These are phyloP conservation scores for Plasmopara viticola DNA, from an alignment of 352 stramenopile species.

Conservation along the genomic window DNA sequence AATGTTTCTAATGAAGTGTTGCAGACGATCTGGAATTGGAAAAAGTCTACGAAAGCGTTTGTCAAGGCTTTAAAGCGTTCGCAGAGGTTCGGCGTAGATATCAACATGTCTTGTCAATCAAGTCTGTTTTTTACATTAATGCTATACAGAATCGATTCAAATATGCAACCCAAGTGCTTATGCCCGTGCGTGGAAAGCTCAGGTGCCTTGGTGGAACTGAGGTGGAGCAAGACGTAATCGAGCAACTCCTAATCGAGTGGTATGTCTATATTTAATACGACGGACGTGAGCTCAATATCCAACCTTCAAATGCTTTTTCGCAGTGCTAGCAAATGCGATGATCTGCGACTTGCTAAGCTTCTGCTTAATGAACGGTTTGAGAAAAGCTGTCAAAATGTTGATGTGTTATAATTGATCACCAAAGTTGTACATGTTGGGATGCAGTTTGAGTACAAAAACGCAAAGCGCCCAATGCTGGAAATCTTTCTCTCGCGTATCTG, in stretches of 20 bases:
- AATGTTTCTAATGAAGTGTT: background rate
- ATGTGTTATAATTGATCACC: background rate
- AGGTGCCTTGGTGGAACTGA: slow-evolving; percentile 64
- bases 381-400: background rate
- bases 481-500: slow-evolving; percentile 64
- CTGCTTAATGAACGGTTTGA: slow-evolving; percentile 75
- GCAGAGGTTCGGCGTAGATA: slow-evolving; percentile 32
- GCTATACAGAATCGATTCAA: slow-evolving; percentile 38
- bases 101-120: background rate
- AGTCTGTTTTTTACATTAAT: no score
- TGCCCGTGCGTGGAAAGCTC: slow-evolving; percentile 57
- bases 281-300: background rate
- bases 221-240: slow-evolving; percentile 68
- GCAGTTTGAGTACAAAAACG: slow-evolving; percentile 56
- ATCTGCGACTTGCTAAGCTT: slow-evolving; percentile 65
- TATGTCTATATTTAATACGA: slow-evolving; percentile 20
- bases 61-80: slow-evolving; percentile 63
- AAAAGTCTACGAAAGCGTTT: slow-evolving; percentile 45
- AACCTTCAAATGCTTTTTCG: background rate
- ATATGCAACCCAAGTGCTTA: slow-evolving; percentile 43
- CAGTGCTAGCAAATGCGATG: slow-evolving; percentile 62
- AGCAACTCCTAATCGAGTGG: slow-evolving; percentile 76
- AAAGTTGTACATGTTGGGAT: slow-evolving; percentile 1
- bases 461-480: slow-evolving; percentile 82
- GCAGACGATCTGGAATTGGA: slow-evolving; percentile 21